These are phyloP conservation scores for Jatropha curcas DNA, from an alignment of 345 rosid genomes.

Conservation along the genomic window DNA sequence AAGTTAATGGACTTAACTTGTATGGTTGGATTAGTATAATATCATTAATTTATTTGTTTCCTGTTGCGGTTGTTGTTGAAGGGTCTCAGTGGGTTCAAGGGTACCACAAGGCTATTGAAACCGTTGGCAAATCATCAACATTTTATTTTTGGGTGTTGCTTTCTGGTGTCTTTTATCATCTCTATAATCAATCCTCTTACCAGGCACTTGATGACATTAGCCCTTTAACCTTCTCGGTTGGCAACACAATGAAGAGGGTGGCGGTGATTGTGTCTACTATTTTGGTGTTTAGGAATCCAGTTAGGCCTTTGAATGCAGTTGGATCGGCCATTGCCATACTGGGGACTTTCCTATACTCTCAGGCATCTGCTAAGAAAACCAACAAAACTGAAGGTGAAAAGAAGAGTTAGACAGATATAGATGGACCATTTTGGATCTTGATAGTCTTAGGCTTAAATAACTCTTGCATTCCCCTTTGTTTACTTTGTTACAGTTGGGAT, in stretches of 20 bases:
- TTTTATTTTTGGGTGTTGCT: constrained; percentile 89
- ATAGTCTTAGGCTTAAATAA: not conserved
- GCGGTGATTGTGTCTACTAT: constrained; percentile 91
- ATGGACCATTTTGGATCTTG: constrained; percentile 10
- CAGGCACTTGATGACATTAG: constrained; percentile 96
- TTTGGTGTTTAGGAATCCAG: constrained; percentile 89
- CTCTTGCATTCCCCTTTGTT: constrained; percentile 5
- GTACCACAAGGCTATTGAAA: constrained; percentile 66
- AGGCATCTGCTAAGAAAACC: constrained; percentile 60
- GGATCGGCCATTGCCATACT: constrained; percentile 88
- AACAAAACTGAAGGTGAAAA: constrained; percentile 48
- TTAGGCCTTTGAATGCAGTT: constrained; percentile 86
- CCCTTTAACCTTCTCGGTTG: constrained; percentile 85
- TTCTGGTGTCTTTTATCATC: constrained; percentile 86
- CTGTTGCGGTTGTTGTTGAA: constrained; percentile 82
- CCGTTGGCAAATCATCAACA: constrained; percentile 63
- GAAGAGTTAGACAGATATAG: constrained; percentile 38
- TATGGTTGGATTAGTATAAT: constrained; percentile 85
- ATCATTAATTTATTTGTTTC: constrained; percentile 71
- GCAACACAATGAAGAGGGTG: constrained; percentile 94
- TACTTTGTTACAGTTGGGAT: constrained; percentile 6
- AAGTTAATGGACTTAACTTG: constrained; percentile 83
- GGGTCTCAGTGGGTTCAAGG: constrained; percentile 92
- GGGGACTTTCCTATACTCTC: constrained; percentile 89
- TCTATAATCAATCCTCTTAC: constrained; percentile 89